These are phyloP conservation scores for Hypoxylon intermedium DNA, from an alignment of 495 filamentous ascomycete species.

Conservation along the genomic window DNA sequence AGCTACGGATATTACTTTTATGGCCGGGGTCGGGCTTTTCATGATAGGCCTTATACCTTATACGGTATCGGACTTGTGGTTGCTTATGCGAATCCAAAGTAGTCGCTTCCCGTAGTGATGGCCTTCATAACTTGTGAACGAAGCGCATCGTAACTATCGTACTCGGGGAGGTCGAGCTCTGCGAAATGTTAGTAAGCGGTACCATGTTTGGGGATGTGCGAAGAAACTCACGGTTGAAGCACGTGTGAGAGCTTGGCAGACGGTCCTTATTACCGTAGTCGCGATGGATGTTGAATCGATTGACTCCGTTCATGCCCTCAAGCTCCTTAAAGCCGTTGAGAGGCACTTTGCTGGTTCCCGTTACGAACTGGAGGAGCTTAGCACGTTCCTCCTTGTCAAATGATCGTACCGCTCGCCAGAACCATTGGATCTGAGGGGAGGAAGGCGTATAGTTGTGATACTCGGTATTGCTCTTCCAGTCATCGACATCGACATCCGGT, in stretches of 20 bases:
- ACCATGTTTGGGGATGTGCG: slow-evolving; percentile 4
- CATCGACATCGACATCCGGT: slow-evolving; percentile 95
- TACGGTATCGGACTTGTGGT: background rate
- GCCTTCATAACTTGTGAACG: slow-evolving; percentile 88
- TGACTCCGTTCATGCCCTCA: slow-evolving; percentile 99
- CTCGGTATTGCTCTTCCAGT: slow-evolving; percentile 99
- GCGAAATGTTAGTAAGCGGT: slow-evolving; percentile 45
- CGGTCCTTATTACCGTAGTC: slow-evolving; percentile 98
- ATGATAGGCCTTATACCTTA: background rate
- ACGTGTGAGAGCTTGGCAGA: slow-evolving; percentile 94
- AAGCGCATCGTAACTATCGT: slow-evolving; percentile 92
- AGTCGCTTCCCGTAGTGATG: slow-evolving; percentile 93
- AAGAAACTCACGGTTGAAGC: slow-evolving; percentile 92
- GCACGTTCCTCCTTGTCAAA: slow-evolving; percentile 99
- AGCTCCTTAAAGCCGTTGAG: slow-evolving; percentile 99
- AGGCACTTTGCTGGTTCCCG: slow-evolving; percentile 96
- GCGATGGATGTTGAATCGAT: slow-evolving; percentile 97
- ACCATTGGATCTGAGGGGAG: slow-evolving; percentile 98
- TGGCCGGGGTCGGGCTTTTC: too few species aligned
- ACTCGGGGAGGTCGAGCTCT: slow-evolving; percentile 99
- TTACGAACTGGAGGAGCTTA: slow-evolving; percentile 97
- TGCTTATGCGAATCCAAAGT: slow-evolving; percentile 93
- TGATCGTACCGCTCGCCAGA: slow-evolving; percentile 97
- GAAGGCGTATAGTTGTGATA: slow-evolving; percentile 97
- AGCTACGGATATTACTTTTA: too few species aligned